These are phyloP conservation scores for Lobosporangium transversale DNA, from an alignment of 192 early-diverging fungal genomes.

Conservation along the genomic window DNA sequence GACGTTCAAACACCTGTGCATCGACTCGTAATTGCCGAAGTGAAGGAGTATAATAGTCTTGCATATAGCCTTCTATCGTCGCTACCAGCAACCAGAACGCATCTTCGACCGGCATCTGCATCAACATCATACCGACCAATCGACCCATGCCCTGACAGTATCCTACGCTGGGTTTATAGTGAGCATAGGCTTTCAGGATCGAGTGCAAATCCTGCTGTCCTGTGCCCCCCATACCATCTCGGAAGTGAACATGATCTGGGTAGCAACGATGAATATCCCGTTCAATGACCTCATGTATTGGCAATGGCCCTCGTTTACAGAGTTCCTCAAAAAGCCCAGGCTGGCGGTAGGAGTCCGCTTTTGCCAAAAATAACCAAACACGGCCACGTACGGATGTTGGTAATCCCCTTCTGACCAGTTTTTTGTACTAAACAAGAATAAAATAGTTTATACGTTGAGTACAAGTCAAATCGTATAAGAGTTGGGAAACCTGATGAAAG, in stretches of 20 bases:
- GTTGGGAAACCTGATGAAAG: not conserved
- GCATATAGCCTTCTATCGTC: constrained; percentile 76
- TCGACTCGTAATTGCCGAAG: constrained; percentile 83
- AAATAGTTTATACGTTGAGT: no score
- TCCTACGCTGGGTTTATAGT: constrained; percentile 85
- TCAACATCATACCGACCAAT: constrained; percentile 90
- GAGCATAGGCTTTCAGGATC: constrained; percentile 86
- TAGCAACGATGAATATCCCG: constrained; percentile 89
- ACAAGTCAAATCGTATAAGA: not conserved
- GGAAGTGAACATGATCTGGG: constrained; percentile 88
- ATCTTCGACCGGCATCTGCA: constrained; percentile 86
- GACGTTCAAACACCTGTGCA: constrained; percentile 81
- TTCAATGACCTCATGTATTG: constrained; percentile 92
- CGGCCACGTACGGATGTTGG: constrained; percentile 75
- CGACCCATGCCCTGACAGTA: constrained; percentile 99
- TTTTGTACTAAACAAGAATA: constrained; percentile 83
- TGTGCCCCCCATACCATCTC: constrained; percentile 68
- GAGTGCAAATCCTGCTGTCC: constrained; percentile 84
- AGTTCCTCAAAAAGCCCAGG: constrained; percentile 57
- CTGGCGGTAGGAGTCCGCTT: constrained; percentile 60
- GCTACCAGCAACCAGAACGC: constrained; percentile 90
- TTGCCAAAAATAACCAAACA: constrained; percentile 75
- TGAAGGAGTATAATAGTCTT: constrained; percentile 81
- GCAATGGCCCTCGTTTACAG: constrained; percentile 44
- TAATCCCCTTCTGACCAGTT: constrained; percentile 73